These are phyloP conservation scores for Cardamine occulta DNA, from an alignment of 345 rosid species.

Conservation along the genomic window DNA sequence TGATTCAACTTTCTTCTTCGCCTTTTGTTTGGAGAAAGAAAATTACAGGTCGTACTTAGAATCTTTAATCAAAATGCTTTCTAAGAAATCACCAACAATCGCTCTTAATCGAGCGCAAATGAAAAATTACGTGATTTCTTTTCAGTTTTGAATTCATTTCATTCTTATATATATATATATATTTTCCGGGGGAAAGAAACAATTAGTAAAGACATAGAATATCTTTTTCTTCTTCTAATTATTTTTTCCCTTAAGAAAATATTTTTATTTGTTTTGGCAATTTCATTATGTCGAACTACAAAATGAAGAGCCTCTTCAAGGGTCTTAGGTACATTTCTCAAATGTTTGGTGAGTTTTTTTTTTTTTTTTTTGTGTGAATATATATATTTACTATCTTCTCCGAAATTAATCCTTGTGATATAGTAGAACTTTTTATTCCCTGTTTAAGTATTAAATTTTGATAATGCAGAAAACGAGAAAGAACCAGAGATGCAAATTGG, in stretches of 20 bases:
- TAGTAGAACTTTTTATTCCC: neutral
- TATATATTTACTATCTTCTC: neutral
- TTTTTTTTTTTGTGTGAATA: neutral
- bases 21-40: neutral
- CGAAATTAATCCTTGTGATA: neutral
- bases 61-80: slow-evolving; percentile 21
- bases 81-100: neutral
- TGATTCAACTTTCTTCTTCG: neutral
- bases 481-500: slow-evolving; percentile 86
- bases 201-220: neutral
- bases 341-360: slow-evolving; percentile 59
- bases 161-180: neutral
- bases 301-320: slow-evolving; percentile 70
- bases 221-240: neutral
- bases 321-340: slow-evolving; percentile 75
- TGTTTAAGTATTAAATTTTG: neutral
- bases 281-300: slow-evolving; percentile 54
- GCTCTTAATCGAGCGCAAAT: slow-evolving; percentile 19
- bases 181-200: neutral
- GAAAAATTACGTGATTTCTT: neutral
- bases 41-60: neutral
- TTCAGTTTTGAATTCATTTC: slow-evolving; percentile 4
- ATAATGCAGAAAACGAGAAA: slow-evolving; percentile 65
- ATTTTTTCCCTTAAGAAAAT: neutral
- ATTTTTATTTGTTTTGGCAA: neutral